A percentile compares a stretch with the other conserved stretches of the same genome.
phyloP scores from a whole-genome alignment of 2,329 filamentous ascomycete genomes.

The Sphaerulina populicola region DNA sequence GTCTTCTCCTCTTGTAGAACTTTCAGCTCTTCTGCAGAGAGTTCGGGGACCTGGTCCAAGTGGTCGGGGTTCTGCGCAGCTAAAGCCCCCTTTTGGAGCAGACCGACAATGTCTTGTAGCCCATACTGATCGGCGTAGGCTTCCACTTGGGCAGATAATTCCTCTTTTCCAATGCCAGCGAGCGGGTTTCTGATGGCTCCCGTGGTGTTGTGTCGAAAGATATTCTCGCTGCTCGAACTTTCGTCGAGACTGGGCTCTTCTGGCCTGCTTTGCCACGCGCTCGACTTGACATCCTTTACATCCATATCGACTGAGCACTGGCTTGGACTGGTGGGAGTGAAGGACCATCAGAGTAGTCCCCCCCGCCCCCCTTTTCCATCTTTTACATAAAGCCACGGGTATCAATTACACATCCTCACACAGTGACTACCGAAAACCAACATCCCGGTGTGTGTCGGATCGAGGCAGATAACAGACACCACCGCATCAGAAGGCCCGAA shows the following conservation, averaged over 20 bases:
- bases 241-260: background rate
- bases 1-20: conserved; percentile 40
- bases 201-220: background rate
- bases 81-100: conserved; percentile 46
- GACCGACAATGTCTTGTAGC: conserved; percentile 38
- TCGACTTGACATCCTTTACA: background rate
- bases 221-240: background rate
- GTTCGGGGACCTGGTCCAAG: conserved; percentile 43
- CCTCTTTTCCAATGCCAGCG: conserved; percentile 6
- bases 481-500: background rate
- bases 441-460: background rate
- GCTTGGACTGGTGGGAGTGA: background rate
- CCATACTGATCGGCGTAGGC: conserved; percentile 10
- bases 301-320: background rate
- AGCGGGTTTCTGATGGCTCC: conserved; percentile 14
- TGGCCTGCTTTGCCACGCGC: background rate
- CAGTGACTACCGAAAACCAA: background rate
- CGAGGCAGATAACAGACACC: background rate
- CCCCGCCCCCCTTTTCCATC: no score
- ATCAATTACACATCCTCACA: no score
- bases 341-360: no score
- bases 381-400: no score
- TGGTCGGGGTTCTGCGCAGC: conserved; percentile 47
- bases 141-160: conserved; percentile 11
- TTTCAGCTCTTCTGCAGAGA: conserved; percentile 39